Base-by-base conservation (phyloP, 164 flowering plant species). In the Santalum album region DNA sequence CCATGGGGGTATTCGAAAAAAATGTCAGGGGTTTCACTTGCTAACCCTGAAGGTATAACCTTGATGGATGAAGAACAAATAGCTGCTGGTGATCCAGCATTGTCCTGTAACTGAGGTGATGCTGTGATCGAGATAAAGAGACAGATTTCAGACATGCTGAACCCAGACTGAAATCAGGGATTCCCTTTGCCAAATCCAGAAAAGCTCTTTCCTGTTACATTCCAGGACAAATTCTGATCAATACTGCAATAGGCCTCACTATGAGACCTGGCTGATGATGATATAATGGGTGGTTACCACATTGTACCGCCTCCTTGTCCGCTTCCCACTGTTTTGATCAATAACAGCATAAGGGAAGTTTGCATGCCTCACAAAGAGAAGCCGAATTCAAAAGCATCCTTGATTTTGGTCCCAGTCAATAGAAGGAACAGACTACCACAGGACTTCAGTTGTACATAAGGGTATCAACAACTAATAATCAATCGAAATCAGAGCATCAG, bases 401-500 rank as follows among this genome's bases (percentile, higher is more conserved):
- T 24, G 25, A 23, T 54, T 53, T 25, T n/a, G 21, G 49, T 51
- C 49, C 22, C 49, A 44, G 26, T 34, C 39, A 29, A 29, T 9
- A 29, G 34, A 29, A 29, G 34, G 34, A 29, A n/a, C n/a, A n/a
- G n/a, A n/a, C n/a, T n/a, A n/a, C n/a, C n/a, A n/a, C n/a, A n/a
- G n/a, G n/a, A n/a, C n/a, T n/a, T n/a, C n/a, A n/a, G n/a, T 36
- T 17, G 6, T 32, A 57, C 64, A 56, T 49, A 49, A 57, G 20
- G 45, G 25, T 55, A 38, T 39, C n/a, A 45, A 43, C 36, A 19
- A 49, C 35, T 27, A 48, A 11, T 50, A 9, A 29, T 49, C 15
- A 39, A 35, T 36, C 49, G 67, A 56, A 43, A 29, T 48, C 32
- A 27, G 58, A 35, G 49, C 54, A 56, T 88, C 78, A 80, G 27